A percentile compares a stretch with the other conserved stretches of the same genome.
These are phyloP conservation scores for Leishmania tarentolae DNA, from an alignment of 208 protist genomes.

Conservation along the genomic window DNA sequence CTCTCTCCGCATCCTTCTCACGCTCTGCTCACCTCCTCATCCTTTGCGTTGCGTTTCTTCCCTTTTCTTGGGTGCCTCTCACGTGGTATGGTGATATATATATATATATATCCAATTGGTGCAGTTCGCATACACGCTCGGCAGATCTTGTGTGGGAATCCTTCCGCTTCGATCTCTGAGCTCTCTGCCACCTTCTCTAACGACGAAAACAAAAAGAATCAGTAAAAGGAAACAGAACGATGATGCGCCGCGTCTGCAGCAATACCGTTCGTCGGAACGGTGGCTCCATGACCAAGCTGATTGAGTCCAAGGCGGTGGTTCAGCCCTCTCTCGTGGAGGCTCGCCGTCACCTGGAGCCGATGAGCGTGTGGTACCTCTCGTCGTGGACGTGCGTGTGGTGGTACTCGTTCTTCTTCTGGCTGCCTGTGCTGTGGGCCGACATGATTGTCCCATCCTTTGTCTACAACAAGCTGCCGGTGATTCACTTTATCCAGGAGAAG, in stretches of 20 bases:
- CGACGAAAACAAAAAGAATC: slow-evolving; percentile 3
- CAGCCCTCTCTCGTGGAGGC: slow-evolving; percentile 42
- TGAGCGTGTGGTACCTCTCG: slow-evolving; percentile 87
- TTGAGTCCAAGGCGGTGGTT: slow-evolving; percentile 31
- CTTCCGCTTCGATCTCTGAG: slow-evolving; percentile 10
- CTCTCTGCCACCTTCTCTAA: slow-evolving; percentile 11
- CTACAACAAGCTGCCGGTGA: slow-evolving; percentile 88
- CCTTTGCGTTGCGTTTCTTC: neutral
- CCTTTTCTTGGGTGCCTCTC: neutral
- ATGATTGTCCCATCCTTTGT: slow-evolving; percentile 84
- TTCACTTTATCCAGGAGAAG: slow-evolving; percentile 91
- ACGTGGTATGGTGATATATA: neutral
- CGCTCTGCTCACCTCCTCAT: neutral
- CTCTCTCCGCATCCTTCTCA: neutral
- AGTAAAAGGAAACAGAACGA: slow-evolving; percentile 11
- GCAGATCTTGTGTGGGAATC: neutral
- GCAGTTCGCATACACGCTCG: neutral
- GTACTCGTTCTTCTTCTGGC: slow-evolving; percentile 91
- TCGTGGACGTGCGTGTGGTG: slow-evolving; percentile 87
- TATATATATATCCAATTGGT: neutral
- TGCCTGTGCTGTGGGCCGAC: slow-evolving; percentile 87
- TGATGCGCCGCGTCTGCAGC: slow-evolving; percentile 52
- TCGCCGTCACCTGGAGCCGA: slow-evolving; percentile 83
- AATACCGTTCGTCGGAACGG: slow-evolving; percentile 39
- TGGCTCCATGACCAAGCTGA: slow-evolving; percentile 39